Percentiles rank a stretch among this genome's conserved stretches.
phyloP scores from a whole-genome alignment of 2,329 filamentous ascomycete species.

The Fusarium tuaranense region DNA sequence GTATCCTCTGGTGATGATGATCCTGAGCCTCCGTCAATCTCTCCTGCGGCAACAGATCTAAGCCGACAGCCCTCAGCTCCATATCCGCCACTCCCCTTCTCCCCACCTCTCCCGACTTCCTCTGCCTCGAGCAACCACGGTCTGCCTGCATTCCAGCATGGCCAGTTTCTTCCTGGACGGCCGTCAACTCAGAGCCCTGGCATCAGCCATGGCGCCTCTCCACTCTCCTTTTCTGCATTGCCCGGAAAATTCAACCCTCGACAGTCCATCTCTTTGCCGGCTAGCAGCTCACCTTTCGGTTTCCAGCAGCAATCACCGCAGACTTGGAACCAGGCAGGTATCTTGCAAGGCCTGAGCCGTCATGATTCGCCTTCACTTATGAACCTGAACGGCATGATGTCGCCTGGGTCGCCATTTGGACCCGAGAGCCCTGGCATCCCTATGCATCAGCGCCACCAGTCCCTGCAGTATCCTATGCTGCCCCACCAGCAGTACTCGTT shows the following conservation, averaged over 20 bases:
- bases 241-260: conserved; percentile 73
- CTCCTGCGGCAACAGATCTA: conserved; percentile 71
- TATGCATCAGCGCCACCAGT: conserved; percentile 68
- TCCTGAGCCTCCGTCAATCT: conserved; percentile 71
- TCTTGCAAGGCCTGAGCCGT: conserved; percentile 65
- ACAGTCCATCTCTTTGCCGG: conserved; percentile 77
- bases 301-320: conserved; percentile 71
- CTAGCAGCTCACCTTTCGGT: conserved; percentile 74
- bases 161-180: conserved; percentile 70
- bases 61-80: conserved; percentile 79
- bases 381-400: conserved; percentile 67
- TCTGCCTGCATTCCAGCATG: conserved; percentile 67
- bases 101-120: conserved; percentile 83
- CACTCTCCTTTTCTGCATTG: conserved; percentile 74
- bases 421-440: conserved; percentile 61
- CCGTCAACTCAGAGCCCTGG: conserved; percentile 72
- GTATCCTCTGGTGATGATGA: conserved; percentile 85
- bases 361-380: conserved; percentile 73
- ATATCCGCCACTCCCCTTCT: conserved; percentile 82
- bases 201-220: conserved; percentile 76
- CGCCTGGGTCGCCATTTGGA: conserved; percentile 73
- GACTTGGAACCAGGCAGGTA: conserved; percentile 68
- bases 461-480: conserved; percentile 68
- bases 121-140: conserved; percentile 79
- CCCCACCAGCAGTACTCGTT: conserved; percentile 68